phyloP scores from a whole-genome alignment of 257 asterid genomes.

The Jaltomata sinuosa region DNA sequence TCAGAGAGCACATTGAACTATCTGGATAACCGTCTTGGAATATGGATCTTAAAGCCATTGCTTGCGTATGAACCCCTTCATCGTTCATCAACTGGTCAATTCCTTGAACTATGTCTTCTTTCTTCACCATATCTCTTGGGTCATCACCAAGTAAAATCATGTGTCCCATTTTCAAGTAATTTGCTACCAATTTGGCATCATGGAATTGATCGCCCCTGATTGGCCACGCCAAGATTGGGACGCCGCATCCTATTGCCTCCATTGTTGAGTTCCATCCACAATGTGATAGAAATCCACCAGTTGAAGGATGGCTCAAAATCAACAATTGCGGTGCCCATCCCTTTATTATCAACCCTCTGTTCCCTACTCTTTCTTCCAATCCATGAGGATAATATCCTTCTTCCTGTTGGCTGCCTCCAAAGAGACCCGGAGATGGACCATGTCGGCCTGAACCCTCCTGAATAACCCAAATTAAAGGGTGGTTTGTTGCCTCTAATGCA shows the following conservation, averaged over 20 bases:
- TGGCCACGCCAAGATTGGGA: conserved; percentile 71
- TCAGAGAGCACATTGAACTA: conserved; percentile 42
- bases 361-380: conserved; percentile 33
- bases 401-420: conserved; percentile 11
- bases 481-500: conserved; percentile 37
- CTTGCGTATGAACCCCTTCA: conserved; percentile 29
- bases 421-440: conserved; percentile 27
- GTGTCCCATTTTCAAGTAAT: conserved; percentile 35
- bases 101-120: conserved; percentile 28
- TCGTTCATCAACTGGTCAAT: conserved; percentile 44
- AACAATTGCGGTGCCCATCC: conserved; percentile 78
- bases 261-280: conserved; percentile 94
- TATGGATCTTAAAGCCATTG: conserved; percentile 13
- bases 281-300: conserved; percentile 70
- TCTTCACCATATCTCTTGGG: conserved; percentile 26
- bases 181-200: conserved; percentile 40
- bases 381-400: conserved; percentile 50
- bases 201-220: conserved; percentile 68
- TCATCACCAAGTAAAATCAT: conserved; percentile 20
- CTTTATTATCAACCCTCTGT: conserved; percentile 43
- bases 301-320: conserved; percentile 53
- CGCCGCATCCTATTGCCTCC: conserved; percentile 46
- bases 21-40: conserved; percentile 51
- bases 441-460: conserved; percentile 37
- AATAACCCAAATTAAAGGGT: conserved; percentile 63